Base-by-base conservation (phyloP, 176 grass and related monocot species). In the Triticum monococcum region DNA sequence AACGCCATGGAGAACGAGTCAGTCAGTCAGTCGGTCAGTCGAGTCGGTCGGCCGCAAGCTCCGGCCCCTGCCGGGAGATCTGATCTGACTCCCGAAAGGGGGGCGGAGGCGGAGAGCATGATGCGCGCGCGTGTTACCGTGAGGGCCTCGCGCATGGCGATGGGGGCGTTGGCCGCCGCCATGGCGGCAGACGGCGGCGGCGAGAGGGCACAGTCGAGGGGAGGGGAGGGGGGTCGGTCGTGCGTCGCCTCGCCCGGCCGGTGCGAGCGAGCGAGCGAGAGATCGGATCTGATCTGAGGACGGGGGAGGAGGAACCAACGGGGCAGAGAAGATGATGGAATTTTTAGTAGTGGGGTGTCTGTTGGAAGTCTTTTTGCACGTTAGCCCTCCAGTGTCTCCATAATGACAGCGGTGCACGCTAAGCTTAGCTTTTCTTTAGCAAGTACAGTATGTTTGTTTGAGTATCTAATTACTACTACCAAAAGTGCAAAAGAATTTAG, bases 151-250 rank as follows among this genome's bases (percentile, higher is more conserved):
- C 86, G 91, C 97, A 99, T 97, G 85, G 91, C 86, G 92, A 97
- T 95, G 75, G 97, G 97, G 61, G 92, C 94, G 86, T 91, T 99
- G 68, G 97, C 97, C 74, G 97, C 94, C 87, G 97, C 97, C 94
- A 99, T 99, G 68, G 87, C 71, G 90, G 88, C 82, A 65, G 70
- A 35, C 40, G 84, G 74, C 74, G 67, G 74, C 17, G 87, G 23
- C 14, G 80, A 87, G 87, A 83, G 84, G 25, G 6, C 89, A 17
- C 46, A 22, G 5, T 8, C 24, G 61, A 4, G 7, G 33, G 1
- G 57, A 38, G 9, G 68, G 9, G 23, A 26, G 73, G 48, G 36
- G 24, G 25, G 35, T 2, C 28, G 74, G 45, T 20, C 25, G 73
- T 20, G 72, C 2, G 24, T 30, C 24, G 73, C 3, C 73, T 76